These are phyloP conservation scores for Fallopia convolvulus DNA, from an alignment of 148 eudicot species.

Conservation along the genomic window DNA sequence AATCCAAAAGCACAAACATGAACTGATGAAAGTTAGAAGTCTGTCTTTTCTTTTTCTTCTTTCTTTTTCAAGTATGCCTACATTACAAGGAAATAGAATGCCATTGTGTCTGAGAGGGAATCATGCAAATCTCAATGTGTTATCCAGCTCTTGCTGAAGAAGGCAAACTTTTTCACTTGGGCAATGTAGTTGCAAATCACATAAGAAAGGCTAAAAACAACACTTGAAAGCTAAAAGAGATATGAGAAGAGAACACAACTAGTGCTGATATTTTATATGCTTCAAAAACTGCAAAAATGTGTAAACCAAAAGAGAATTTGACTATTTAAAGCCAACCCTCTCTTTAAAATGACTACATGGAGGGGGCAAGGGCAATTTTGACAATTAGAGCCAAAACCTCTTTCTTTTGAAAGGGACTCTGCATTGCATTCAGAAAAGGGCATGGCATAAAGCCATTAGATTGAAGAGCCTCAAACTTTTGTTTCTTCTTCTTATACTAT, in stretches of 20 bases:
- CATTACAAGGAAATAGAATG: neutral
- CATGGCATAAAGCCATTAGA: neutral
- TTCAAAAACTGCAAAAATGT: conserved; percentile 5
- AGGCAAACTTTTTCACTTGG: no score
- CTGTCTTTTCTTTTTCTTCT: neutral
- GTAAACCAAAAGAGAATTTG: neutral
- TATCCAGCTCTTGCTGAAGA: neutral
- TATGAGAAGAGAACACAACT: neutral
- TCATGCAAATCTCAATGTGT: neutral
- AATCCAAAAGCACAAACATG: neutral
- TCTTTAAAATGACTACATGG: neutral
- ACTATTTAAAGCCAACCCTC: neutral
- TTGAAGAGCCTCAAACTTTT: neutral
- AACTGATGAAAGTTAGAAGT: neutral
- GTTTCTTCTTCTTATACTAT: neutral
- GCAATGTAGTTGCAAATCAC: neutral
- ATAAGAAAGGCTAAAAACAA: neutral
- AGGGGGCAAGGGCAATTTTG: neutral
- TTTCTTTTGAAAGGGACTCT: neutral
- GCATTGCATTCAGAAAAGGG: neutral
- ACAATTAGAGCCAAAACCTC: neutral
- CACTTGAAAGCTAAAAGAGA: neutral
- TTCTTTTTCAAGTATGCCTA: neutral
- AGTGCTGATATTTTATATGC: conserved; percentile 4
- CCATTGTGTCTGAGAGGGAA: neutral